Evolutionary conservation across 306 rosid species (phyloP).

Genomic region (Gynostemma pentaphyllum): DNA sequence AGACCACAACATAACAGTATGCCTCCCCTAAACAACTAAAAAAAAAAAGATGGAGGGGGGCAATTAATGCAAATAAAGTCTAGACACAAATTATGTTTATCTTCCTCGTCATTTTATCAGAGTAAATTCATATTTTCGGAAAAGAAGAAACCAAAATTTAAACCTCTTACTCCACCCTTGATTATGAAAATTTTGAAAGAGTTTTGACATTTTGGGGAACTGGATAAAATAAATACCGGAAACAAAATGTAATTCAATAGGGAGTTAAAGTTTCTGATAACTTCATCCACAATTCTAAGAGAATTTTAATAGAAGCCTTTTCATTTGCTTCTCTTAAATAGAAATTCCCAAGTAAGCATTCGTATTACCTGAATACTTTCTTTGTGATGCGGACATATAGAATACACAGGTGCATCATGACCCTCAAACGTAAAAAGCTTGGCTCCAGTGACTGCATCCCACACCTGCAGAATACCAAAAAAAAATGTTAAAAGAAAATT

Average conservation of each 20-base stretch:
- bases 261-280: background rate
- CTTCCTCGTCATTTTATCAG: background rate
- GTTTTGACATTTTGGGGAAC: background rate
- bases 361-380: conserved; percentile 80
- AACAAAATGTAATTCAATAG: background rate
- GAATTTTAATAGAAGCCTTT: background rate
- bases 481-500: conserved; percentile 12
- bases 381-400: conserved; percentile 96
- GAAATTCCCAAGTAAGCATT: background rate
- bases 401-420: conserved; percentile 87
- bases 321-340: background rate
- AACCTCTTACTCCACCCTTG: background rate
- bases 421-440: conserved; percentile 81
- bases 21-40: background rate
- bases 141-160: background rate
- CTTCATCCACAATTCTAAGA: background rate
- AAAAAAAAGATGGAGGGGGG: background rate
- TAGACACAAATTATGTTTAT: background rate
- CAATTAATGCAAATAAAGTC: background rate
- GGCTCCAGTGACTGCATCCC: conserved; percentile 85
- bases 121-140: background rate
- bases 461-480: conserved; percentile 56
- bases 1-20: background rate
- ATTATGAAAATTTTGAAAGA: background rate
- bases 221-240: background rate